Conservation (phyloP, 1,284 basidiomycete species). For the Leccinum subrobustum region DNA sequence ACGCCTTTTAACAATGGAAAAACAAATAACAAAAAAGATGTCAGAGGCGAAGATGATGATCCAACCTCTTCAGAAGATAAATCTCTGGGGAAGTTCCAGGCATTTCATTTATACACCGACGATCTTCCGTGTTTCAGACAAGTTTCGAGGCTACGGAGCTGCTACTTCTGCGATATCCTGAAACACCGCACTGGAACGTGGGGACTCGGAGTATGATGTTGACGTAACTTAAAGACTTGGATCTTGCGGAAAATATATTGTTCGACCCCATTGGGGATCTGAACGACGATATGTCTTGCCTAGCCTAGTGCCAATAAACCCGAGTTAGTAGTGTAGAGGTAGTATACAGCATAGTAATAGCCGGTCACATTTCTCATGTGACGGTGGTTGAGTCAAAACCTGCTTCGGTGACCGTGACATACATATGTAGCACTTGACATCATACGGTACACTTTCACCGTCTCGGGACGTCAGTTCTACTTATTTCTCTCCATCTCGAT, state of each 20-base stretch:
- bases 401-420: no score
- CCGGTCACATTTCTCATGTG: background rate
- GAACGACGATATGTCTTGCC: background rate
- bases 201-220: background rate
- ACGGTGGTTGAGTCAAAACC: background rate
- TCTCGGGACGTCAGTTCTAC: no score
- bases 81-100: background rate
- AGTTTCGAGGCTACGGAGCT: background rate
- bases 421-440: no score
- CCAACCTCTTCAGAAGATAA: background rate
- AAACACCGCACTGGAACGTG: background rate
- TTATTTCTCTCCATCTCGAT: background rate
- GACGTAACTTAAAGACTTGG: background rate
- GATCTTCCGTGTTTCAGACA: background rate
- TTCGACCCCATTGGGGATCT: background rate
- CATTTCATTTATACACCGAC: background rate
- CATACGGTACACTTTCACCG: no score
- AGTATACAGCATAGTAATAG: background rate
- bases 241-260: background rate
- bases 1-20: background rate
- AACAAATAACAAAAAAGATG: background rate
- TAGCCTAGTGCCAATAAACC: background rate
- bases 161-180: background rate
- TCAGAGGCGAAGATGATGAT: background rate
- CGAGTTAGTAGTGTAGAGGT: background rate